Evolutionary conservation across 345 rosid genomes (phyloP), one percentile per base, ranked within the genome.

Genomic region (Odontarrhena argentea): DNA sequence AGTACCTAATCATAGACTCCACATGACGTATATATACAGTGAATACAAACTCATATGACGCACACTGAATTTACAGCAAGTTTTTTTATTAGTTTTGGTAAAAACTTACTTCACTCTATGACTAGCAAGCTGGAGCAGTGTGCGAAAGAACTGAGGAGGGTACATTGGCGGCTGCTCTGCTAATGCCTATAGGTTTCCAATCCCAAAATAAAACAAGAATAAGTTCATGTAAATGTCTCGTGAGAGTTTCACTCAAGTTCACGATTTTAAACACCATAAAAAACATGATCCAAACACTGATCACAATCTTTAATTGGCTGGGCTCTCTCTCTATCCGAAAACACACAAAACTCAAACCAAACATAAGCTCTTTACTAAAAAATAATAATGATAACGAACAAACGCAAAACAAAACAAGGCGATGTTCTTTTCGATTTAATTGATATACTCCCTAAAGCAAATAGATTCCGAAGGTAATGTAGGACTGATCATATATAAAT

Each of bases 81-180:
- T 3, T 12, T 56, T n/a, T 38, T 56, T n/a, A 36, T 30, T 4
- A 35, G 47, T 35, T 36, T 7, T 68, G 56, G 64, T 63, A 49
- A 7, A 53, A 59, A 48, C 70, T 78, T 71, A 79, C 44, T 53
- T 2, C 50, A 54, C 61, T 76, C 90, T 80, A 18, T 79, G 83
- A 8, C 88, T 74, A 34, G 86, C 87, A 79, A 90, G 78, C 74
- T 90, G 86, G 51, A 90, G 92, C 48, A 93, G 80, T n/a, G 70
- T 85, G 8, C 94, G 89, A 73, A 93, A 90, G 81, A 90, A 93
- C 0, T 52, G 64, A 34, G 83, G 92, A 76, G 97, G 96, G 64
- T 90, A 79, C 77, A 88, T 53, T 13, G 96, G 90, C n/a, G 92
- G 90, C 57, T 87, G 77, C 83, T 90, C 96, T 38, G 90, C 79